A percentile compares a stretch with the other conserved stretches of the same genome.
These are phyloP conservation scores for Fusarium pseudocircinatum DNA, from an alignment of 2,329 filamentous ascomycete genomes.

Conservation along the genomic window DNA sequence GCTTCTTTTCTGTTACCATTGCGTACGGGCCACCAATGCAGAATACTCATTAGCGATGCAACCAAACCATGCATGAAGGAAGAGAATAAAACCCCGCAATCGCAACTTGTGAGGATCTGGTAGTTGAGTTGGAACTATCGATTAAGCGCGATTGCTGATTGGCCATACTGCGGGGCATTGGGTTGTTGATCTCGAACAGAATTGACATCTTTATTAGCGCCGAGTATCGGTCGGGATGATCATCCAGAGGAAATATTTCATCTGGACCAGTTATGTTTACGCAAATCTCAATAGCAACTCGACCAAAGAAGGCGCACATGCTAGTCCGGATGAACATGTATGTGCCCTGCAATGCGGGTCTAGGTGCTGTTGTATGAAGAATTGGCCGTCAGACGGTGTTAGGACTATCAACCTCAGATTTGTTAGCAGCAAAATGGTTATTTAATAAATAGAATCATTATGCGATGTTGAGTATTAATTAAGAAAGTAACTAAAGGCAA, in stretches of 20 bases:
- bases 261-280: neutral
- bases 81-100: neutral
- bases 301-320: neutral
- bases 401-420: too few relatives aligned
- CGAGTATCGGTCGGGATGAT: neutral
- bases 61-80: neutral
- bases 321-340: rapidly evolving
- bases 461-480: too few relatives aligned
- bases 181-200: neutral
- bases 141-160: neutral
- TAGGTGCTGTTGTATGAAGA: neutral
- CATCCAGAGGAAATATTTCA: rapidly evolving
- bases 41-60: too few relatives aligned
- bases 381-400: neutral
- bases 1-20: neutral
- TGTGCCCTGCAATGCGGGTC: neutral
- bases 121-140: rapidly evolving
- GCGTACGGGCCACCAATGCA: neutral
- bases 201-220: neutral
- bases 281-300: rapidly evolving
- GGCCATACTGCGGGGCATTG: too few relatives aligned
- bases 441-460: too few relatives aligned
- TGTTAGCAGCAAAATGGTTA: too few relatives aligned
- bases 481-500: too few relatives aligned
- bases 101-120: neutral